phyloP scores from a whole-genome alignment of 106 monocot genomes.

The Iris macrosiphon region DNA sequence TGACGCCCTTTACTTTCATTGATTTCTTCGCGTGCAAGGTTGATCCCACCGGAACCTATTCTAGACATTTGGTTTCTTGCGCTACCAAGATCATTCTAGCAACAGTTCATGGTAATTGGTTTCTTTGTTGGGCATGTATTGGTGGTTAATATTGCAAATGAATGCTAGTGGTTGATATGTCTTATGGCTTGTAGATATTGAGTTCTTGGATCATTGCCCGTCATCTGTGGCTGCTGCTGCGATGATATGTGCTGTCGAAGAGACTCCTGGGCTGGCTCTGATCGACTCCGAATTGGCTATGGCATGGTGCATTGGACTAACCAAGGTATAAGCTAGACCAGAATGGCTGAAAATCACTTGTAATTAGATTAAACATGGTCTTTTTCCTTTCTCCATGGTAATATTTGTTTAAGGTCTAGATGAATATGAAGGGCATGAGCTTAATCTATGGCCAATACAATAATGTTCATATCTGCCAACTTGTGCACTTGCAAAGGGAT shows the following conservation, averaged over 20 bases:
- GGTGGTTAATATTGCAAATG: no score
- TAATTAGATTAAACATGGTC: neutral
- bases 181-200: conserved; percentile 38
- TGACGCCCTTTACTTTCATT: conserved; percentile 67
- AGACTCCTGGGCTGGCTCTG: conserved; percentile 25
- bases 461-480: no score
- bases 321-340: conserved; percentile 51
- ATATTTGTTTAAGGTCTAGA: no score
- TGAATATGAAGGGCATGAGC: neutral
- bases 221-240: conserved; percentile 66
- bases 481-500: no score
- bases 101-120: conserved; percentile 37
- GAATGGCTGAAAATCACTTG: no score
- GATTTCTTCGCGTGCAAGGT: conserved; percentile 44
- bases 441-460: neutral
- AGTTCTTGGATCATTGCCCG: conserved; percentile 51
- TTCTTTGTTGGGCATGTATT: no score
- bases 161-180: no score
- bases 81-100: conserved; percentile 38
- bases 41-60: conserved; percentile 23
- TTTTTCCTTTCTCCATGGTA: neutral
- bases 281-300: conserved; percentile 25
- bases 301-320: conserved; percentile 55
- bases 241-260: conserved; percentile 43
- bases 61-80: conserved; percentile 30